Evolutionary conservation across 306 rosid species (phyloP).

Genomic region (Hippophae gyantsensis): DNA sequence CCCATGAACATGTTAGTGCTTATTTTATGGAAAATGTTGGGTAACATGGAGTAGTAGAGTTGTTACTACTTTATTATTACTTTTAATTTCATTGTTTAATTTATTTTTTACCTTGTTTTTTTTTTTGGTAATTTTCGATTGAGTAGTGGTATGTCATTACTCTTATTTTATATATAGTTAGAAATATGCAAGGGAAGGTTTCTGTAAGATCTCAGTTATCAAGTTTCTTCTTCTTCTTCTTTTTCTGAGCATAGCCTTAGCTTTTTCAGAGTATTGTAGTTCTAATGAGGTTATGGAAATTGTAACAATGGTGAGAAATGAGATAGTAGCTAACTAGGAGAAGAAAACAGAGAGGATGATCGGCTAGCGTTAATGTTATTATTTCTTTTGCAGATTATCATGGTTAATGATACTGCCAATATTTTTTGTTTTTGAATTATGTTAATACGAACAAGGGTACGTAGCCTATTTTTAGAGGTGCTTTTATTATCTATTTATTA

Average conservation of each 20-base stretch:
- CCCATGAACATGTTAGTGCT: too few species aligned
- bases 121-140: too few species aligned
- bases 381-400: conserved; percentile 31
- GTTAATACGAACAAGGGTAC: conserved; percentile 8
- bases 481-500: too few species aligned
- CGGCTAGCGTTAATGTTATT: conserved; percentile 69
- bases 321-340: background rate
- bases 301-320: conserved; percentile 18
- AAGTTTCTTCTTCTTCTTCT: background rate
- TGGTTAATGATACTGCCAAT: conserved; percentile 10
- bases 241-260: conserved; percentile 46
- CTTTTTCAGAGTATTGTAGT: conserved; percentile 34
- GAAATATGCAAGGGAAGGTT: conserved; percentile 5
- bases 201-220: conserved; percentile 14
- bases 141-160: too few species aligned
- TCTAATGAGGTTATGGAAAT: conserved; percentile 16
- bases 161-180: conserved; percentile 6
- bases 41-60: background rate
- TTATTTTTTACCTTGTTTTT: too few species aligned
- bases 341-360: conserved; percentile 15
- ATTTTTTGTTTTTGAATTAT: conserved; percentile 19
- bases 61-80: background rate
- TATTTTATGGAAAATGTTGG: too few species aligned
- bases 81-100: background rate
- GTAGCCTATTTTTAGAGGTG: too few species aligned